Evolutionary conservation across 257 asterid genomes (phyloP).

Genomic region (Voacanga thouarsii): DNA sequence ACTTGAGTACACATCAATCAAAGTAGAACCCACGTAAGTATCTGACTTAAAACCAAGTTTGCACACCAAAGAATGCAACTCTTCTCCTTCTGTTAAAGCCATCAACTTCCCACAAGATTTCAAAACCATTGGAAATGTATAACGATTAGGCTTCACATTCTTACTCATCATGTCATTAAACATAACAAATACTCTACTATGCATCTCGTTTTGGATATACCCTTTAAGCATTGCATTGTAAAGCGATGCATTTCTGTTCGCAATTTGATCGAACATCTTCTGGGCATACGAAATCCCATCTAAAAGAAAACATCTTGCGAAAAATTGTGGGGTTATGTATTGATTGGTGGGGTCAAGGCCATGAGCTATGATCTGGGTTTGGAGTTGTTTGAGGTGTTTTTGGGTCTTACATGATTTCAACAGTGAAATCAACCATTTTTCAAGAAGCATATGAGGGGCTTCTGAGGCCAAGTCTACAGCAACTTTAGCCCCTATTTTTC

Average conservation of each 20-base stretch:
- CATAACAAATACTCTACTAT: constrained; percentile 35
- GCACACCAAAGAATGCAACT: constrained; percentile 46
- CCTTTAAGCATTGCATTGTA: constrained; percentile 80
- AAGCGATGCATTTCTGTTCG: constrained; percentile 45
- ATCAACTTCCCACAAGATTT: constrained; percentile 57
- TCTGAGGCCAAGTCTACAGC: constrained; percentile 21
- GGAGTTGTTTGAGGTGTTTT: constrained; percentile 58
- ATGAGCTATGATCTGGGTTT: constrained; percentile 50
- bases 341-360: constrained; percentile 40
- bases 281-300: constrained; percentile 36
- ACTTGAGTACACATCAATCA: constrained; percentile 67
- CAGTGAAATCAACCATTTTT: constrained; percentile 27
- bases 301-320: constrained; percentile 42
- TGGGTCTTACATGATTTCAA: constrained; percentile 58
- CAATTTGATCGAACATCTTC: constrained; percentile 60
- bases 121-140: constrained; percentile 64
- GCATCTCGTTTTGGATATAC: constrained; percentile 48
- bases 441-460: constrained; percentile 22
- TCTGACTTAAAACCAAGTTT: constrained; percentile 24
- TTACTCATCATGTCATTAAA: constrained; percentile 59
- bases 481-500: constrained; percentile 25
- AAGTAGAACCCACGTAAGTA: constrained; percentile 46
- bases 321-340: constrained; percentile 46
- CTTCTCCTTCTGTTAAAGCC: constrained; percentile 60
- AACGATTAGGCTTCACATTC: constrained; percentile 57